A percentile compares a stretch with the other conserved stretches of the same genome.
Evolutionary conservation across 176 grass and related monocot species (phyloP).

Genomic region (Musa itinerans): DNA sequence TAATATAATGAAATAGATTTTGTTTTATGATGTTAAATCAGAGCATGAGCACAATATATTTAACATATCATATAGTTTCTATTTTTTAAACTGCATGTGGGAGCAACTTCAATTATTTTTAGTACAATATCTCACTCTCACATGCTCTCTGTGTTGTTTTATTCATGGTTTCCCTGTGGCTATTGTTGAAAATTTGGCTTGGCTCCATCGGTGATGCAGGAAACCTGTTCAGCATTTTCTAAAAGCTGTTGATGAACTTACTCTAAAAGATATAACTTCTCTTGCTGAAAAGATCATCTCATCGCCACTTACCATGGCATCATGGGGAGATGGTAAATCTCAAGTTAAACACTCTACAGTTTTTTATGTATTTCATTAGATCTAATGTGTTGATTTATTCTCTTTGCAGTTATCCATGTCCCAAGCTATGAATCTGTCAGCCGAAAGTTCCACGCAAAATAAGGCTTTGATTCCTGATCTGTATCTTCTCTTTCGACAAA

Average conservation of each 20-base stretch:
- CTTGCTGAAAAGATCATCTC: conserved; percentile 73
- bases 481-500: not conserved
- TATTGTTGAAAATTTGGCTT: not conserved
- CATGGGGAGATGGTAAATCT: conserved; percentile 63
- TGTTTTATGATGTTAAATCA: too few species aligned
- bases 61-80: too few species aligned
- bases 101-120: too few species aligned
- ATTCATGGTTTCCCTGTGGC: not conserved
- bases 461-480: conserved; percentile 13
- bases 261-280: conserved; percentile 57
- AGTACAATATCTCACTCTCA: too few species aligned
- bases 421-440: conserved; percentile 76
- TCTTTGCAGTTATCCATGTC: conserved; percentile 61
- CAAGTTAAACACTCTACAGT: not conserved
- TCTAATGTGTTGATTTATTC: not conserved
- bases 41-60: too few species aligned
- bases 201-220: conserved; percentile 36
- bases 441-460: conserved; percentile 72
- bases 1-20: too few species aligned
- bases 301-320: conserved; percentile 77
- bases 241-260: conserved; percentile 62
- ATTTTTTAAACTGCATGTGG: too few species aligned
- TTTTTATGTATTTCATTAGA: too few species aligned
- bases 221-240: conserved; percentile 75
- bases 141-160: not conserved